A percentile compares a stretch with the other conserved stretches of the same genome.
Evolutionary conservation across 768 basidiomycete species (phyloP).

Genomic region (Rossbeevera mucosa): DNA sequence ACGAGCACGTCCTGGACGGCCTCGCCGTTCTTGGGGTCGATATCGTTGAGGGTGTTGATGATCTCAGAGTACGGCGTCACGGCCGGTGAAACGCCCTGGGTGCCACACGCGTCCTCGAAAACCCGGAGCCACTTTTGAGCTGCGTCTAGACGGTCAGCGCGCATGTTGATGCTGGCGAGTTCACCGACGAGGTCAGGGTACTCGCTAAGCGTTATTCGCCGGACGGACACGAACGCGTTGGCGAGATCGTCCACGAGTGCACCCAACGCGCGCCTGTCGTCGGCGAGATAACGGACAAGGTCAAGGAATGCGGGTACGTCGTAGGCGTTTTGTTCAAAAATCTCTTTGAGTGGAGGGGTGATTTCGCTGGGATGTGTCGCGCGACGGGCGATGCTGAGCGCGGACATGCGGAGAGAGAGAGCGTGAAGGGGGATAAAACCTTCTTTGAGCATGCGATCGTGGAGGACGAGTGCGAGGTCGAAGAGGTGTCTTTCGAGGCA

Average conservation of each 20-base stretch:
- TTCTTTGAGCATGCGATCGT: conserved; percentile 39
- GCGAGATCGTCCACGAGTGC: conserved; percentile 21
- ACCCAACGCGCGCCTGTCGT: conserved; percentile 11
- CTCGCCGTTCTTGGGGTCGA: conserved; percentile 25
- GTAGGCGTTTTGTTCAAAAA: conserved; percentile 16
- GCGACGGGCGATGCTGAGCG: conserved; percentile 24
- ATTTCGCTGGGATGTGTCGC: conserved; percentile 1
- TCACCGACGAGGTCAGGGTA: conserved; percentile 33
- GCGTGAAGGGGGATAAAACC: conserved; percentile 35
- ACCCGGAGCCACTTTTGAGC: conserved; percentile 28
- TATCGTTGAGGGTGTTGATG: conserved; percentile 34
- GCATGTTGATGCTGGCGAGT: conserved; percentile 36
- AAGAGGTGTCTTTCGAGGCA: conserved; percentile 39
- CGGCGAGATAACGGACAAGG: conserved; percentile 20
- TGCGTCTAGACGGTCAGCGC: conserved; percentile 29
- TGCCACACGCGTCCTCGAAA: conserved; percentile 21
- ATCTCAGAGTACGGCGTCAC: conserved; percentile 37
- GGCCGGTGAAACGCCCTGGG: conserved; percentile 11
- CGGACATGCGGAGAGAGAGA: conserved; percentile 40
- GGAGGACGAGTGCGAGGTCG: conserved; percentile 37
- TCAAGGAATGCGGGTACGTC: conserved; percentile 25
- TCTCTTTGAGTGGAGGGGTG: conserved; percentile 1
- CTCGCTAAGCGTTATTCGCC: conserved; percentile 20
- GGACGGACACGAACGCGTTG: conserved; percentile 17
- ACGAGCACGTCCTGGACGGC: conserved; percentile 36